Conservation (phyloP, 257 asterid species). For the Solanum arcanum region DNA sequence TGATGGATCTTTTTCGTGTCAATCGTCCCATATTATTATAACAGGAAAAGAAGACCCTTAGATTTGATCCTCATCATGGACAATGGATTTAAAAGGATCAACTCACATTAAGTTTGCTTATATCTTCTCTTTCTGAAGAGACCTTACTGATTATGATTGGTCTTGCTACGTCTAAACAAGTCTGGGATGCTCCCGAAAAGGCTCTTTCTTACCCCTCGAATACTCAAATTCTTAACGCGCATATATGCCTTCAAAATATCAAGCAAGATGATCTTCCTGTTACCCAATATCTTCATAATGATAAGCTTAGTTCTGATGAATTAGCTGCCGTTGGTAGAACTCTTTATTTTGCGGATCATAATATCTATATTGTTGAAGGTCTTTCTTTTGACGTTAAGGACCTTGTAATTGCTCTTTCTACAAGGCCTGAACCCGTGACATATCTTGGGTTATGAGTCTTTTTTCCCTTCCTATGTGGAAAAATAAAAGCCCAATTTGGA, state of each 20-base stretch:
- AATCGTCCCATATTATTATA: not conserved
- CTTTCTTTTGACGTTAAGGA: not conserved
- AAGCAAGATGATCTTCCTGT: no score
- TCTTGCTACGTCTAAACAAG: not conserved
- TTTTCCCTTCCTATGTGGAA: no score
- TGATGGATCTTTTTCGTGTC: not conserved
- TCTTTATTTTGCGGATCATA: no score
- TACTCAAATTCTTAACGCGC: no score
- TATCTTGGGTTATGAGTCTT: not conserved
- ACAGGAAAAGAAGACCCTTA: not conserved
- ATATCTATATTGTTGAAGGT: not conserved
- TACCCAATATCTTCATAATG: no score
- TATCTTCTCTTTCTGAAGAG: no score
- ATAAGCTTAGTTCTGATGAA: no score
- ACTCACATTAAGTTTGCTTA: no score
- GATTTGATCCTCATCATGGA: not conserved
- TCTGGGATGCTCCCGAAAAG: not conserved
- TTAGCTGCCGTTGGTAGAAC: no score
- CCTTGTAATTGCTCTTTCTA: not conserved
- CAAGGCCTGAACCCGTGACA: not conserved
- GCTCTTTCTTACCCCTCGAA: not conserved
- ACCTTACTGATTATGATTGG: not conserved
- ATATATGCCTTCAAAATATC: no score
- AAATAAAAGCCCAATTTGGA: no score
- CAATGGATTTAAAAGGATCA: no score